Base-by-base conservation (phyloP, 2,329 filamentous ascomycete species). In the Ophiostoma tasmaniense region DNA sequence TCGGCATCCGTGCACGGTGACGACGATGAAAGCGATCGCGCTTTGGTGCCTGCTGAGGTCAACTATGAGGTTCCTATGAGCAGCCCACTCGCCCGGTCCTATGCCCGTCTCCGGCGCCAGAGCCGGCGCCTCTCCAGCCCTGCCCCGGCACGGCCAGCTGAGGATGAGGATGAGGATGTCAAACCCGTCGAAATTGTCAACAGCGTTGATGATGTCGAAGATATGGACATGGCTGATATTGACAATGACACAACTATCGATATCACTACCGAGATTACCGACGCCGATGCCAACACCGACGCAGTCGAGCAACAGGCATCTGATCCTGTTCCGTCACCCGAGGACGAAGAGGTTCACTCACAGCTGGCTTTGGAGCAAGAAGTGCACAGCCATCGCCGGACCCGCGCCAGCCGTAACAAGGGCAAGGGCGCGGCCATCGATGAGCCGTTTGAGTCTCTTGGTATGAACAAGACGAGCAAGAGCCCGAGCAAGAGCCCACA, bases 271-370 rank as follows among this genome's bases (percentile, higher is more conserved):
- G 42, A 39, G 11, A 33, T 37, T 45, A 17, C 14, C 20, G 66
- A 20, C 6, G 66, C 20, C 11, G 22, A 25, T 30, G 33, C 25
- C 14, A 17, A 7, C 14, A 11, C 52, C 5, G 52, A 20, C 50
- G 68, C 42, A 2, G 20, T 11, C 17, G 39, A 65, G 8, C 42
- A 8, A 10, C 35, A 8, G 3, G 14, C 65, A 35, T 59, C 28
- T 25, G 30, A 33, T 10, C 45, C n/a, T 1, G 50, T 62, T 39
- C 1, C 28, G 14, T 42, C 68, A 55, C 66, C 50, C 7, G 73
- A 75, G 22, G 74, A 77, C 42, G 66, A 71, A 11, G 74, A 76
- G 28, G 73, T 77, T 42, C 75, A 77, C 67, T 76, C 74, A 8
- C 75, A 77, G 69, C 73, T 76, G 67, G 75, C 72, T 35, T 28